A percentile compares a stretch with the other conserved stretches of the same genome.
Evolutionary conservation across 73 alveolate species (phyloP).

Genomic region (Tetrahymena borealis): DNA sequence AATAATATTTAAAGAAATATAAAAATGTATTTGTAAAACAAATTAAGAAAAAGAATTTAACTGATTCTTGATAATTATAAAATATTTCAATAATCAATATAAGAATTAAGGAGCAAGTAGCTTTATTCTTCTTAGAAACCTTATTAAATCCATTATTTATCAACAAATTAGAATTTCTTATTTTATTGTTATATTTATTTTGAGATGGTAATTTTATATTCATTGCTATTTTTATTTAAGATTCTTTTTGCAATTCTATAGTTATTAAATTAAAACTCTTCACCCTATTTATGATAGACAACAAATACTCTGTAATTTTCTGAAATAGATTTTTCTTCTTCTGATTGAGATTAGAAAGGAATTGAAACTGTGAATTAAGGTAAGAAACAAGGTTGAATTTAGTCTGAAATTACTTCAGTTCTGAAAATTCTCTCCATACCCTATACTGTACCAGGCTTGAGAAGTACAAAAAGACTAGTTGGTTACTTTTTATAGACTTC

Average conservation of each 20-base stretch:
- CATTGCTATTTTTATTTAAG: neutral
- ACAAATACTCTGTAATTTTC: neutral
- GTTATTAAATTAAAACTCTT: neutral
- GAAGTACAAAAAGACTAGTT: too few relatives aligned
- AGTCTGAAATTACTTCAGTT: too few relatives aligned
- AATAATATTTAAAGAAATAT: neutral
- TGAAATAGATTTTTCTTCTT: too few relatives aligned
- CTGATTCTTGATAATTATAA: too few relatives aligned
- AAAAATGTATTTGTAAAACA: too few relatives aligned
- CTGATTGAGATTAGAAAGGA: too few relatives aligned
- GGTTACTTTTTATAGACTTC: neutral
- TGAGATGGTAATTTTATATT: neutral
- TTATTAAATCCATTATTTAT: neutral
- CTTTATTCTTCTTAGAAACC: neutral
- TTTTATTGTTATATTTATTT: neutral
- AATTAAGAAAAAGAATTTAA: too few relatives aligned
- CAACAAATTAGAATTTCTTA: neutral
- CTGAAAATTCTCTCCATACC: too few relatives aligned
- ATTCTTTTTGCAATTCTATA: too few relatives aligned
- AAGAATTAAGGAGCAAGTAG: neutral
- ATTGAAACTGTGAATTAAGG: too few relatives aligned
- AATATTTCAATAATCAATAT: neutral
- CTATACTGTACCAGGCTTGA: too few relatives aligned
- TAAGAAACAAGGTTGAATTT: too few relatives aligned
- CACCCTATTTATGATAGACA: neutral